Percentiles rank a stretch among this genome's conserved stretches.
phyloP scores from a whole-genome alignment of 139 green algal genomes.

The Auxenochlorella pyrenoidosa region DNA sequence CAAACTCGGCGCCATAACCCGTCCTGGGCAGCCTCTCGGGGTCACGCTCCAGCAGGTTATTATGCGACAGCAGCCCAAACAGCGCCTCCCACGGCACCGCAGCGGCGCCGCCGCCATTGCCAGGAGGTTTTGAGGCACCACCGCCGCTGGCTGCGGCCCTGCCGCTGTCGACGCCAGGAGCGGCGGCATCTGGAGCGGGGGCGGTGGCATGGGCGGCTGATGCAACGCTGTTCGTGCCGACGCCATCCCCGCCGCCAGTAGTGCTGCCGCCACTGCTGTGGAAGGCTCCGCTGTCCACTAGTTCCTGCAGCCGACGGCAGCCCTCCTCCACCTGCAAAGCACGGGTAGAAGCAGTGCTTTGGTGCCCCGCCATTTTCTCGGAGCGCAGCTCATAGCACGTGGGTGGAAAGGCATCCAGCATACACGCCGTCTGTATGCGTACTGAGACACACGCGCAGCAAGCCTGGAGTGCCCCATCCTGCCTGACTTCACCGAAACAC shows the following conservation, averaged over 20 bases:
- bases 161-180: not conserved
- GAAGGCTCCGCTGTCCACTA: slow-evolving; percentile 16
- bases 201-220: not conserved
- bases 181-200: not conserved
- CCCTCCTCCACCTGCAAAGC: slow-evolving; percentile 18
- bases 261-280: not conserved
- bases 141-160: not conserved
- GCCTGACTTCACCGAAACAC: too few relatives aligned
- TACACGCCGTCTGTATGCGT: too few relatives aligned
- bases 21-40: slow-evolving; percentile 8
- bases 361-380: too few relatives aligned
- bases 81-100: slow-evolving; percentile 31
- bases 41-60: slow-evolving; percentile 7
- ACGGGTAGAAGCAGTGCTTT: not conserved
- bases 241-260: not conserved
- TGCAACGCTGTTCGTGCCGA: not conserved
- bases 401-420: too few relatives aligned
- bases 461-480: not conserved
- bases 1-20: slow-evolving; percentile 21
- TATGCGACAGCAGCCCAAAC: slow-evolving; percentile 37
- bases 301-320: not conserved
- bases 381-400: too few relatives aligned
- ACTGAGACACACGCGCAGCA: too few relatives aligned
- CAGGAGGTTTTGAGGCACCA: too few relatives aligned
- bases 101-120: not conserved